Percentiles rank a stretch among this genome's conserved stretches.
These are phyloP conservation scores for Cercis canadensis DNA, from an alignment of 306 rosid genomes.

Conservation along the genomic window DNA sequence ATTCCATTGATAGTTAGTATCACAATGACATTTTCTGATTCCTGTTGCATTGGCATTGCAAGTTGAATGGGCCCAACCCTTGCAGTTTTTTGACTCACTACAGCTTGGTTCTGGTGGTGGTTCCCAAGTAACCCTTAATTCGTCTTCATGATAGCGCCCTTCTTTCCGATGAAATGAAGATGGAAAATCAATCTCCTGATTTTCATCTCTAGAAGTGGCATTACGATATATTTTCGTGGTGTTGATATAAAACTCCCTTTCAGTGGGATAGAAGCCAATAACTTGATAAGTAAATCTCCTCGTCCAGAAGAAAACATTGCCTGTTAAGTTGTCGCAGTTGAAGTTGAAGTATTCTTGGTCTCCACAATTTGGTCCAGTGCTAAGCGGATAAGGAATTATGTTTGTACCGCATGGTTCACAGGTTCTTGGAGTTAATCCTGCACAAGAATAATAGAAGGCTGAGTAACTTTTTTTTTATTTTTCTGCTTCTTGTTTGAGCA, in stretches of 20 bases:
- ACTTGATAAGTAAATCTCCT: background rate
- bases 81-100: constrained; percentile 23
- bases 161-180: background rate
- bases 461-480: too few relatives aligned
- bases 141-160: background rate
- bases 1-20: constrained; percentile 35
- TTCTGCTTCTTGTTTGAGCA: too few relatives aligned
- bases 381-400: constrained; percentile 58
- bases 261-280: background rate
- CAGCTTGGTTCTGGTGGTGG: constrained; percentile 44
- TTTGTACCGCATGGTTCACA: constrained; percentile 57
- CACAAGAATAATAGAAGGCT: background rate
- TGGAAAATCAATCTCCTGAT: background rate
- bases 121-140: constrained; percentile 38
- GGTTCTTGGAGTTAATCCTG: constrained; percentile 38
- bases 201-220: background rate
- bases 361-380: constrained; percentile 53
- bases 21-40: constrained; percentile 44
- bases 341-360: constrained; percentile 45
- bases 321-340: constrained; percentile 16
- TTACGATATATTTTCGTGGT: background rate
- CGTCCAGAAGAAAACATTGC: constrained; percentile 37
- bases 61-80: constrained; percentile 41
- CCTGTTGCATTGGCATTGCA: constrained; percentile 32
- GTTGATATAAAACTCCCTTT: constrained; percentile 16